Evolutionary conservation across 768 basidiomycete genomes (phyloP).

Genomic region (Hemileccinum rubropunctum): DNA sequence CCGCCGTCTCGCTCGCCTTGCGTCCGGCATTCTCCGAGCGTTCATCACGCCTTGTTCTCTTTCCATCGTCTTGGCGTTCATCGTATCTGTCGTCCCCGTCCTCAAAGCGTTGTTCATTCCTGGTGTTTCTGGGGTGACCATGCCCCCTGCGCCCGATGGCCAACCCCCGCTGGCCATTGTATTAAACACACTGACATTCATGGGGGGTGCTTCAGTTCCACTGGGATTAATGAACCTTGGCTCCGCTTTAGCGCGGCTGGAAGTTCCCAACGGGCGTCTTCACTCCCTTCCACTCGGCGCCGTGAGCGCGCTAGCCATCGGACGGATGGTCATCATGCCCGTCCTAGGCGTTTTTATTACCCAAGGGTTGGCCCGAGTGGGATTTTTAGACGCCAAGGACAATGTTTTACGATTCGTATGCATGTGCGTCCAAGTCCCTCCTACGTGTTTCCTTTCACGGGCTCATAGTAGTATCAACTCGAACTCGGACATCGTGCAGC

Average conservation of each 20-base stretch:
- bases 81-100: conserved; percentile 52
- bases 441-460: background rate
- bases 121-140: conserved; percentile 39
- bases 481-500: conserved; percentile 27
- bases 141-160: conserved; percentile 59
- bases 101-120: conserved; percentile 62
- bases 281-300: conserved; percentile 47
- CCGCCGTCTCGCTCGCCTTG: conserved; percentile 9
- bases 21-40: conserved; percentile 30
- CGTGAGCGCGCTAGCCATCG: conserved; percentile 50
- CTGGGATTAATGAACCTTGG: conserved; percentile 62
- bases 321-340: conserved; percentile 56
- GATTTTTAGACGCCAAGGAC: conserved; percentile 49
- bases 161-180: conserved; percentile 64
- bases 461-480: background rate
- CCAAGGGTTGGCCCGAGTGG: conserved; percentile 44
- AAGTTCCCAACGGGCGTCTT: conserved; percentile 49
- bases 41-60: conserved; percentile 49
- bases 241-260: conserved; percentile 57
- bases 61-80: conserved; percentile 51
- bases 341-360: conserved; percentile 59
- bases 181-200: conserved; percentile 53
- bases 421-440: conserved; percentile 46
- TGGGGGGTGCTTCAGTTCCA: conserved; percentile 63
- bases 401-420: conserved; percentile 64